Percentiles rank a stretch among this genome's conserved stretches.
These are phyloP conservation scores for Neurospora sp. DNA, from an alignment of 495 filamentous ascomycete genomes.

Conservation along the genomic window DNA sequence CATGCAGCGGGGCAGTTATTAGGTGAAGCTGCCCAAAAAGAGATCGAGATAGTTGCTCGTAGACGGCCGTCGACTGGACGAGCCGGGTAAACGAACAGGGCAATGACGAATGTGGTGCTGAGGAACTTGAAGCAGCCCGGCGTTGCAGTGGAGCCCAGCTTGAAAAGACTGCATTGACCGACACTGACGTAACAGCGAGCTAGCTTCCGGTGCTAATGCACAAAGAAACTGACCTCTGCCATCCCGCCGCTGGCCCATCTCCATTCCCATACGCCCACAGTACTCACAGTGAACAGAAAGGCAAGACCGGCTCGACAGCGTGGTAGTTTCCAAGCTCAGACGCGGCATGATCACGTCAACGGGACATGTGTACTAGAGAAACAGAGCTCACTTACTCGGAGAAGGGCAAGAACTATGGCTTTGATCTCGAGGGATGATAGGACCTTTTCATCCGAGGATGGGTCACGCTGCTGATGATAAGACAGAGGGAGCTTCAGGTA, in stretches of 20 bases:
- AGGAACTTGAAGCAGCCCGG: background rate
- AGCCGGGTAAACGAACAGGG: background rate
- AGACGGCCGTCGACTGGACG: background rate
- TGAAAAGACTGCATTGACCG: background rate
- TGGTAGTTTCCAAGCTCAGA: background rate
- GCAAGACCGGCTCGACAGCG: background rate
- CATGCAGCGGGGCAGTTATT: background rate
- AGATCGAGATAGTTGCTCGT: background rate
- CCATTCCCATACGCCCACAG: background rate
- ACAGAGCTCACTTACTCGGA: background rate
- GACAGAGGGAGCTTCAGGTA: background rate
- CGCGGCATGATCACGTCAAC: background rate
- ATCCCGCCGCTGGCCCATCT: background rate
- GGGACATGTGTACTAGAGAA: background rate
- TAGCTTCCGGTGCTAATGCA: background rate
- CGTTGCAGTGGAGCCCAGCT: background rate
- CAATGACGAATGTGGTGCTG: background rate
- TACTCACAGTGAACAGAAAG: background rate
- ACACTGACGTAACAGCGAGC: constrained; percentile 1
- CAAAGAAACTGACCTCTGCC: background rate
- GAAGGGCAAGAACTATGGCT: background rate
- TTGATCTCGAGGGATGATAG: background rate
- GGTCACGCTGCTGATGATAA: background rate
- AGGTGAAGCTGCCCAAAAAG: background rate
- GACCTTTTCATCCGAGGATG: background rate